Evolutionary conservation across 306 rosid genomes (phyloP).

Genomic region (Begonia peltatifolia): DNA sequence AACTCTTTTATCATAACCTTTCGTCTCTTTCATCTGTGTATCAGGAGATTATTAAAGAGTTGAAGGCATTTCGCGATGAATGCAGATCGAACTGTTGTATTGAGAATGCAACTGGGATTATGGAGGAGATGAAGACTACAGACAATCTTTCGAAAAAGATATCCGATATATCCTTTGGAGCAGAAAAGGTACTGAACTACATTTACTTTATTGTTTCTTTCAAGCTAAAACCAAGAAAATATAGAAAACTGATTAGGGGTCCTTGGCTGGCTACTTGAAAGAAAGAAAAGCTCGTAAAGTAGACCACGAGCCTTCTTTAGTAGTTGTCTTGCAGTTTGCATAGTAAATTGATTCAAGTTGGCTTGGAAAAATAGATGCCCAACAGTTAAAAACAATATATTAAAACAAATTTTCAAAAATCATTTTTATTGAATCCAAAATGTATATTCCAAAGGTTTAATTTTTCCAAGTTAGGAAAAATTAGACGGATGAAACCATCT

Average conservation of each 20-base stretch:
- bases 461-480: no score
- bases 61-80: conserved; percentile 30
- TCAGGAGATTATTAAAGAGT: conserved; percentile 28
- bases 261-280: no score
- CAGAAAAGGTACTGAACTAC: conserved; percentile 20
- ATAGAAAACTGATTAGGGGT: no score
- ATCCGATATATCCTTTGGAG: conserved; percentile 23
- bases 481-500: no score
- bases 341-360: no score
- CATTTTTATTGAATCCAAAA: neutral
- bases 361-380: no score
- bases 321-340: no score
- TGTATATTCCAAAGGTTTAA: no score
- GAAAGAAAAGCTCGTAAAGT: no score
- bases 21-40: neutral
- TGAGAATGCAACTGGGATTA: conserved; percentile 42
- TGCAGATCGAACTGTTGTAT: conserved; percentile 42
- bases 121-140: conserved; percentile 44
- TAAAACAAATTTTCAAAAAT: no score
- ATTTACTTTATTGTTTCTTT: neutral
- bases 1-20: neutral
- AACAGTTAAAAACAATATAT: neutral
- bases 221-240: neutral
- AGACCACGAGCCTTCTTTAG: no score
- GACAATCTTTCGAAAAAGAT: conserved; percentile 37